Base-by-base conservation (phyloP, 164 flowering plant genomes). In the Platanus orientalis region DNA sequence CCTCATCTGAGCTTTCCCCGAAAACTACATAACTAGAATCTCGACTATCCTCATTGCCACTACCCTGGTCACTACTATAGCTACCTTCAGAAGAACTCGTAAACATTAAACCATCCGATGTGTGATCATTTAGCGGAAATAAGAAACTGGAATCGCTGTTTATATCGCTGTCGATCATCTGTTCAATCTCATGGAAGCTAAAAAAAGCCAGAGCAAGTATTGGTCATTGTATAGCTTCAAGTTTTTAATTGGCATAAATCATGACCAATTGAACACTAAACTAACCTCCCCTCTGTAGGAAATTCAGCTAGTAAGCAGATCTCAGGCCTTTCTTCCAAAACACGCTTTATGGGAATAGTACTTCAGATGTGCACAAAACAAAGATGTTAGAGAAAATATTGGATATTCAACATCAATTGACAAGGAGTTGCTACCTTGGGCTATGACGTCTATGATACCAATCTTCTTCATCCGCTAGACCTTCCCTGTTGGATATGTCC, bases 401-500 rank as follows among this genome's bases (percentile, higher is more conserved):
- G 32, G 20, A 53, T 9, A 11, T 6, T 47, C 16, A 61, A 36
- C 49, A 47, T 25, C 14, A 40, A 64, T 25, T n/a, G 58, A 57
- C 9, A 40, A 66, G 14, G 50, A 57, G 23, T 27, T 11, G 48
- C 65, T 74, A 89, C 96, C 88, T 75, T 60, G 89, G 76, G 64
- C 52, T 75, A 64, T 78, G 84, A 58, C 84, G 75, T 73, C 98
- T 77, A 2, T 65, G 58, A 52, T 79, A 83, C 92, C 91, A 88
- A 66, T 83, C 96, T 63, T 73, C 79, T 54, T 83, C 90, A 39
- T 86, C 79, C 36, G 98, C 98, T 58, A 92, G 78, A 28, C 98
- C 98, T 74, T 92, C 98, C 63, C 80, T 81, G 70, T 89, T 92
- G 49, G 98, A 92, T 72, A 92, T 79, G 71, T 92, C 98, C 98